Percentiles rank a stretch among this genome's conserved stretches.
Conservation (phyloP, 106 monocot species). For the Acanthochlamys bracteata region DNA sequence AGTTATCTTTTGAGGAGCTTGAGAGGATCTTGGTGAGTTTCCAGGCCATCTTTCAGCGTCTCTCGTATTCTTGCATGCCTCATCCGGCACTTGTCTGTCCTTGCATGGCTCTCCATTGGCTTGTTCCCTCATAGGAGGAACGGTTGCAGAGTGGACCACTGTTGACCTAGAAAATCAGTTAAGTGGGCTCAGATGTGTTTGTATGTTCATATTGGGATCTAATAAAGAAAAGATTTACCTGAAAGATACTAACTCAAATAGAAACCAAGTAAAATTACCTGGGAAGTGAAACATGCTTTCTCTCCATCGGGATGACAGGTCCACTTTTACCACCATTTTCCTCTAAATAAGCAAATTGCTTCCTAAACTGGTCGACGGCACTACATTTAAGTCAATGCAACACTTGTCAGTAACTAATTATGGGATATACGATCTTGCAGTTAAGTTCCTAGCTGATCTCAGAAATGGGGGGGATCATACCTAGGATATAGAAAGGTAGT, state of each 20-base stretch:
- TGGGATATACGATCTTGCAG: not conserved
- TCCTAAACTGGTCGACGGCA: conserved; percentile 89
- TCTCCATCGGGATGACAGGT: conserved; percentile 46
- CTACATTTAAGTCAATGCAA: conserved; percentile 26
- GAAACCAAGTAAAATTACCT: conserved; percentile 24
- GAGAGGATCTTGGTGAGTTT: conserved; percentile 21
- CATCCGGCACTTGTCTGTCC: conserved; percentile 22
- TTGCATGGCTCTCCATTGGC: conserved; percentile 1
- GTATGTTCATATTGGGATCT: not conserved
- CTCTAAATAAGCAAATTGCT: conserved; percentile 82
- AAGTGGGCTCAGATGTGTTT: not conserved
- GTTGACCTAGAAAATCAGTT: conserved; percentile 42
- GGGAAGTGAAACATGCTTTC: conserved; percentile 90
- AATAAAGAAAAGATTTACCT: not conserved
- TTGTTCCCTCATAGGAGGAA: conserved; percentile 49
- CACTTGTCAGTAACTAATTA: not conserved
- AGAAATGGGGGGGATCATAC: conserved; percentile 11
- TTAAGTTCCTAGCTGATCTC: not conserved
- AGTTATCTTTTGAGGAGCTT: conserved; percentile 39
- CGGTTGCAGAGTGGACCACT: conserved; percentile 50
- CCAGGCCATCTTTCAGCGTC: conserved; percentile 16
- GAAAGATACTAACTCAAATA: not conserved
- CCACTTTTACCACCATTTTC: conserved; percentile 77
- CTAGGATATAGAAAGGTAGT: conserved; percentile 81
- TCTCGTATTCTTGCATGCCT: conserved; percentile 16